Evolutionary conservation across 495 filamentous ascomycete species (phyloP).

Genomic region (Penicillium dipodomyicola): DNA sequence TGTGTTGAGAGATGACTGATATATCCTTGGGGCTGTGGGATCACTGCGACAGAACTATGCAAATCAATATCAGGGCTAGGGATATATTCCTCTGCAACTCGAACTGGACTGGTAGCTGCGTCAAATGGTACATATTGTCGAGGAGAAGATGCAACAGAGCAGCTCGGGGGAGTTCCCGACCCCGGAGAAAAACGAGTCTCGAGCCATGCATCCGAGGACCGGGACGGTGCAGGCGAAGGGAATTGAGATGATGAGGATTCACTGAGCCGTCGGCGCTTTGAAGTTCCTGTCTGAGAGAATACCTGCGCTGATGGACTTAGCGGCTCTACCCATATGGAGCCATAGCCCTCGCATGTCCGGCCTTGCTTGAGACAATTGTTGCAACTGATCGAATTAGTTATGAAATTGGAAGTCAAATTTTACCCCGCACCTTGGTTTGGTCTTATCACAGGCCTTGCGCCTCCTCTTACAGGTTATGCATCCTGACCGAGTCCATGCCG

Average conservation of each 20-base stretch:
- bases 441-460: slow-evolving; percentile 46
- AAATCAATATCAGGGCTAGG: neutral
- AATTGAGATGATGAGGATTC: slow-evolving; percentile 7
- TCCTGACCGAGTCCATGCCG: slow-evolving; percentile 44
- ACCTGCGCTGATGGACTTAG: slow-evolving; percentile 35
- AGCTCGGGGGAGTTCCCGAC: slow-evolving; percentile 5
- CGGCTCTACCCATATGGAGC: slow-evolving; percentile 44
- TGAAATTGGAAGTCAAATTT: neutral
- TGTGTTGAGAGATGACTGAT: slow-evolving; percentile 34
- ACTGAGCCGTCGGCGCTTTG: slow-evolving; percentile 32
- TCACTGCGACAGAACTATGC: slow-evolving; percentile 4
- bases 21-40: slow-evolving; percentile 16
- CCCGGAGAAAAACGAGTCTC: slow-evolving; percentile 15
- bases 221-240: slow-evolving; percentile 24
- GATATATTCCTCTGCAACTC: neutral
- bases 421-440: slow-evolving; percentile 40
- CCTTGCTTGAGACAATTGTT: slow-evolving; percentile 42
- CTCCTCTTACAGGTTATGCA: slow-evolving; percentile 47
- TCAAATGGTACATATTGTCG: slow-evolving; percentile 2
- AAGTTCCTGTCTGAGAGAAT: slow-evolving; percentile 26
- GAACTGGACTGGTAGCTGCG: neutral
- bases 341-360: slow-evolving; percentile 43
- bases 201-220: slow-evolving; percentile 18
- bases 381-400: slow-evolving; percentile 29
- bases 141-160: slow-evolving; percentile 16